Evolutionary conservation across 139 green algal species (phyloP).

Genomic region (Tetradesmus lagerheimii): DNA sequence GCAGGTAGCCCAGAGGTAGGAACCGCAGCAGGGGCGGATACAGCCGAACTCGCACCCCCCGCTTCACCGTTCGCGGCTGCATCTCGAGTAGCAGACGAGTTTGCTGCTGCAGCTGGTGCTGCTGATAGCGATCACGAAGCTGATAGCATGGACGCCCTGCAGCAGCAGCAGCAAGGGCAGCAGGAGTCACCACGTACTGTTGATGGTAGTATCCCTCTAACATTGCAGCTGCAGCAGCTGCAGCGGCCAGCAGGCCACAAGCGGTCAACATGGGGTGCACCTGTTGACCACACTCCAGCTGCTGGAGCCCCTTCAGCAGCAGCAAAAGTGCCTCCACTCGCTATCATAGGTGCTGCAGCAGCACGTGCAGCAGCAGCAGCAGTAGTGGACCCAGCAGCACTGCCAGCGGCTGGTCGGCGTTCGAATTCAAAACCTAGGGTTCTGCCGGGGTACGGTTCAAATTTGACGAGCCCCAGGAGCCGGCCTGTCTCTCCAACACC

Average conservation of each 20-base stretch:
- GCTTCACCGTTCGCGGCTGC: neutral
- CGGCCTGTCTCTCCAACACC: neutral
- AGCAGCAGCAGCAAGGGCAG: neutral
- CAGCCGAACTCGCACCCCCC: neutral
- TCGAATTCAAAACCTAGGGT: conserved; percentile 9
- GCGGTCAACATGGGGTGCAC: neutral
- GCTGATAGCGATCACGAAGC: neutral
- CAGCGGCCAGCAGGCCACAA: neutral
- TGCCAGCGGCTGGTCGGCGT: conserved; percentile 18
- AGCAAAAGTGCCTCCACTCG: conserved; percentile 19
- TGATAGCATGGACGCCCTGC: neutral
- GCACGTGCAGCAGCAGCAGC: neutral
- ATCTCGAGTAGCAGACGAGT: neutral
- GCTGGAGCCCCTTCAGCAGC: neutral
- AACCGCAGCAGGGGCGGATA: neutral
- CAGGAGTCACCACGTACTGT: neutral
- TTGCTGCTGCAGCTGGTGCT: neutral
- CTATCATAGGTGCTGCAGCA: conserved; percentile 20
- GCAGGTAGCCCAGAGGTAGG: neutral
- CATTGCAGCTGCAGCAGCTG: neutral
- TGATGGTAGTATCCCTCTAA: too few relatives aligned
- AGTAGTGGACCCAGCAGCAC: neutral
- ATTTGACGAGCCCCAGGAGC: neutral
- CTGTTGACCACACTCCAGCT: conserved; percentile 17
- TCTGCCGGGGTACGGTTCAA: conserved; percentile 1